Evolutionary conservation across 225 moss, liverwort and hornwort genomes (phyloP).

Genomic region (Lunularia cruciata): DNA sequence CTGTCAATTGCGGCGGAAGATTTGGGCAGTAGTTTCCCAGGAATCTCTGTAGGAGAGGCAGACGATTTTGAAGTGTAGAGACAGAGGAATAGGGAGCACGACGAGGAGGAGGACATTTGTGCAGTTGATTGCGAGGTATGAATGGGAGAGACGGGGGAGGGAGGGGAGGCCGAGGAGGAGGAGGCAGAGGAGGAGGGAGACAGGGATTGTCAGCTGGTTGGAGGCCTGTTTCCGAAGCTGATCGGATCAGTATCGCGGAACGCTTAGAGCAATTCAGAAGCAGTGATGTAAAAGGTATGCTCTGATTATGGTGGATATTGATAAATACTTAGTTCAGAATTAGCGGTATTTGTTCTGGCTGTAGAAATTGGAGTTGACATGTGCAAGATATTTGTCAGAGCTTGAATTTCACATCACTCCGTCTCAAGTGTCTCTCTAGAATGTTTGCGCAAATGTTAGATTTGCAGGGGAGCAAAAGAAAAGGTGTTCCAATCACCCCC

Average conservation of each 20-base stretch:
- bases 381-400: neutral
- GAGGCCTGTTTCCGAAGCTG: conserved; percentile 83
- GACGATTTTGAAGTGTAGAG: too few relatives aligned
- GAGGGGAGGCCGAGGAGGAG: conserved; percentile 31
- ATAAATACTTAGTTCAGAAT: too few relatives aligned
- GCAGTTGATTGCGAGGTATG: conserved; percentile 8
- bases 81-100: too few relatives aligned
- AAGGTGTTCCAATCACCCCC: neutral
- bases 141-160: conserved; percentile 10
- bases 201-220: conserved; percentile 51
- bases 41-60: too few relatives aligned
- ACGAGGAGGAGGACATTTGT: too few relatives aligned
- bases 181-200: conserved; percentile 33
- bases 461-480: neutral
- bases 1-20: too few relatives aligned
- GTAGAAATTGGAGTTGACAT: too few relatives aligned
- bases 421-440: neutral
- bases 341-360: too few relatives aligned
- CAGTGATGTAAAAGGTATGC: conserved; percentile 59
- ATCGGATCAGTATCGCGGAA: conserved; percentile 87
- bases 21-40: too few relatives aligned
- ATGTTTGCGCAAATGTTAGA: neutral
- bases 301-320: too few relatives aligned
- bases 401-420: too few relatives aligned
- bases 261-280: conserved; percentile 75